Evolutionary conservation across 225 moss, liverwort and hornwort species (phyloP).

Genomic region (Marchantia polymorpha): DNA sequence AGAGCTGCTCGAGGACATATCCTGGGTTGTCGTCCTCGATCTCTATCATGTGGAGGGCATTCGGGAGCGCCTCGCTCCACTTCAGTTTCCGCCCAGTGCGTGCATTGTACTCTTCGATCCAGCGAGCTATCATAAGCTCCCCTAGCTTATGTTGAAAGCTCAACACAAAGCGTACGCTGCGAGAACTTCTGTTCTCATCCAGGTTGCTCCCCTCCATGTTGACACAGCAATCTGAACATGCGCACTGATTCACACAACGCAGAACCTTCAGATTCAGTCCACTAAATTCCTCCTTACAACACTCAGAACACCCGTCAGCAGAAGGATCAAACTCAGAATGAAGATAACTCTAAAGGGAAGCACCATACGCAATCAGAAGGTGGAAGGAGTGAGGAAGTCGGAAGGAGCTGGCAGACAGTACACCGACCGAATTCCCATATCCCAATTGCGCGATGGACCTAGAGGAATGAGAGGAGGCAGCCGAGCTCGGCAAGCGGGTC

Average conservation of each 20-base stretch:
- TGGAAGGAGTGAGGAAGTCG: too few species aligned
- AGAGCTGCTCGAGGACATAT: neutral
- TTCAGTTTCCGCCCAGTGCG: slow-evolving; percentile 14
- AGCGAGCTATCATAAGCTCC: neutral
- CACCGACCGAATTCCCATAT: too few species aligned
- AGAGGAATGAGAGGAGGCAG: too few species aligned
- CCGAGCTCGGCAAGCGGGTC: neutral
- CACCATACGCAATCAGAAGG: too few species aligned
- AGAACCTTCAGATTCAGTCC: neutral
- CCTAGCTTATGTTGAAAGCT: slow-evolving; percentile 15
- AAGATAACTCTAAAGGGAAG: too few species aligned
- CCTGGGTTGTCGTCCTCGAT: slow-evolving; percentile 17
- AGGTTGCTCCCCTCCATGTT: neutral
- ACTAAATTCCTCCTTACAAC: neutral
- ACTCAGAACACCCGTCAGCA: neutral
- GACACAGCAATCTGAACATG: neutral
- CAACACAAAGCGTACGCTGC: neutral
- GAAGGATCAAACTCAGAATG: too few species aligned
- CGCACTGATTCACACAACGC: neutral
- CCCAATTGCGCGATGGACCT: too few species aligned
- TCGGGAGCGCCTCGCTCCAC: slow-evolving; percentile 10
- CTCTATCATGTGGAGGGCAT: slow-evolving; percentile 16
- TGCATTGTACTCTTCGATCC: slow-evolving; percentile 19
- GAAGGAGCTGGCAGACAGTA: too few species aligned
- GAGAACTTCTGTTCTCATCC: neutral